A percentile compares a stretch with the other conserved stretches of the same genome.
These are phyloP conservation scores for Xylaria sp. DNA, from an alignment of 2,329 filamentous ascomycete genomes.

Conservation along the genomic window DNA sequence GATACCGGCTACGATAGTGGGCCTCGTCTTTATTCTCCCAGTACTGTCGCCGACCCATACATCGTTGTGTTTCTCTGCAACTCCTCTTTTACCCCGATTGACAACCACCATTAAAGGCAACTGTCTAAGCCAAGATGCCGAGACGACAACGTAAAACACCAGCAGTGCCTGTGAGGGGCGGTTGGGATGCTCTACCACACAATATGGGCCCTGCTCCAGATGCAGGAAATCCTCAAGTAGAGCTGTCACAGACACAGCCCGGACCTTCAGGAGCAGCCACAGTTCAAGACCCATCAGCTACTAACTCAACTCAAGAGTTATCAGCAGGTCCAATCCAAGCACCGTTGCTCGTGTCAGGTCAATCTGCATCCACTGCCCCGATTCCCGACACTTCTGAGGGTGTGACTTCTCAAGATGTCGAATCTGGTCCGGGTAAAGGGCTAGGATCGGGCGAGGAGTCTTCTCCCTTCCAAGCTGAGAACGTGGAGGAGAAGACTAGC, in stretches of 20 bases:
- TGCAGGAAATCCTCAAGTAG: background rate
- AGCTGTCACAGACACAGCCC: background rate
- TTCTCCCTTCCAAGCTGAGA: background rate
- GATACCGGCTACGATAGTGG: too few relatives aligned
- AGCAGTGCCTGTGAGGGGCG: conserved; percentile 21
- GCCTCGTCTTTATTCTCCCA: too few relatives aligned
- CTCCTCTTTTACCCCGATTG: background rate
- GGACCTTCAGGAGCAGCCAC: too few relatives aligned
- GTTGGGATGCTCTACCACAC: conserved; percentile 31
- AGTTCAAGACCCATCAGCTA: background rate
- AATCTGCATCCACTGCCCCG: background rate
- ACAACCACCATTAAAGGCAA: background rate
- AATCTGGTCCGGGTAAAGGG: background rate
- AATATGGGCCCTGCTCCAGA: conserved; percentile 24
- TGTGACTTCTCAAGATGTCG: background rate
- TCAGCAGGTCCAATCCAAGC: background rate
- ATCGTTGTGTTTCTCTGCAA: too few relatives aligned
- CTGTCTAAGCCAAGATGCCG: conserved; percentile 10
- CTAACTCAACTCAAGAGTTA: background rate
- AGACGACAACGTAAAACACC: conserved; percentile 22
- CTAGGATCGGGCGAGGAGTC: background rate
- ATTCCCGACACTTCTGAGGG: background rate
- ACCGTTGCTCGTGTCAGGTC: background rate
- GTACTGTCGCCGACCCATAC: too few relatives aligned
- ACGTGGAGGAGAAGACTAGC: background rate